phyloP scores from a whole-genome alignment of 305 asterid species.

The Lippia alba region DNA sequence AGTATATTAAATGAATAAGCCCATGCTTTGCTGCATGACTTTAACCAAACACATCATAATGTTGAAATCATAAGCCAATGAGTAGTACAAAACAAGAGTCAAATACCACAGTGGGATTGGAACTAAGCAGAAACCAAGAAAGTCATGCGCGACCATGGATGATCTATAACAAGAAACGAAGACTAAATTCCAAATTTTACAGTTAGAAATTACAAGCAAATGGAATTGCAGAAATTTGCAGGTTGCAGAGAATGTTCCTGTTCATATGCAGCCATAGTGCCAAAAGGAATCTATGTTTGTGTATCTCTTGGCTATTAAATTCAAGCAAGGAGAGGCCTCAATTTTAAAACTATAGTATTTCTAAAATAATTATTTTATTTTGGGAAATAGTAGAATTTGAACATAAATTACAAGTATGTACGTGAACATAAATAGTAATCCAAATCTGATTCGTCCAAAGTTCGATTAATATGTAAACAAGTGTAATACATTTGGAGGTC shows the following conservation, averaged over 20 bases:
- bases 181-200: conserved; percentile 12
- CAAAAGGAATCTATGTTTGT: neutral
- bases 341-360: too few relatives aligned
- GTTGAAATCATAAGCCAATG: conserved; percentile 50
- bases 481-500: too few relatives aligned
- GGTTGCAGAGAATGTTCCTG: conserved; percentile 34
- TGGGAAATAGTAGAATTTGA: too few relatives aligned
- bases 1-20: neutral
- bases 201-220: conserved; percentile 10
- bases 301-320: neutral
- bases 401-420: too few relatives aligned
- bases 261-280: neutral
- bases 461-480: too few relatives aligned
- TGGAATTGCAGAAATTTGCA: conserved; percentile 27
- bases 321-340: neutral
- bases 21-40: conserved; percentile 55
- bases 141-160: conserved; percentile 45
- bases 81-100: conserved; percentile 47
- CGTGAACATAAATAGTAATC: too few relatives aligned
- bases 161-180: conserved; percentile 48
- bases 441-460: too few relatives aligned
- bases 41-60: conserved; percentile 46
- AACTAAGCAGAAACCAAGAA: conserved; percentile 40
- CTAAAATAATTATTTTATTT: too few relatives aligned
- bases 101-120: conserved; percentile 19